phyloP scores from a whole-genome alignment of 2,329 filamentous ascomycete species.

The Aspergillus felis region DNA sequence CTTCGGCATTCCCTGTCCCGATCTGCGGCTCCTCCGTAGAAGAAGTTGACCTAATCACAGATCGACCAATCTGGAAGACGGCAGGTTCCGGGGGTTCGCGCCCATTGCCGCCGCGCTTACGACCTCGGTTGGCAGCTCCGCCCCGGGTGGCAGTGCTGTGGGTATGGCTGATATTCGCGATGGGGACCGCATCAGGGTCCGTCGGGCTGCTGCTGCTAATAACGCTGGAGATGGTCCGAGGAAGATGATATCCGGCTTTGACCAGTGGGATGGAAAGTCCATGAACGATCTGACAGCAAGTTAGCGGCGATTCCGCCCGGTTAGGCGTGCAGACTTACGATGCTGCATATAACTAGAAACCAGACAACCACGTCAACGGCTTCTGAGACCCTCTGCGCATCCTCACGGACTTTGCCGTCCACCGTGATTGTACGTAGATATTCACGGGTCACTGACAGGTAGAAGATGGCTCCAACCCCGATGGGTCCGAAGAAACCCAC shows the following conservation, averaged over 20 bases:
- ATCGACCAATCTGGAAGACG: constrained; percentile 25
- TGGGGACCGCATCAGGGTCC: constrained; percentile 27
- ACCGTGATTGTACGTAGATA: constrained; percentile 61
- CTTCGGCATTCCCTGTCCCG: constrained; percentile 21
- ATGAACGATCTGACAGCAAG: constrained; percentile 60
- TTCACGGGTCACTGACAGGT: constrained; percentile 75
- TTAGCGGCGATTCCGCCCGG: neutral
- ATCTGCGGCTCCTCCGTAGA: constrained; percentile 16
- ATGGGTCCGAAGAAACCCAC: constrained; percentile 93
- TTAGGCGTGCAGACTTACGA: constrained; percentile 51
- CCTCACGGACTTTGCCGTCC: constrained; percentile 58
- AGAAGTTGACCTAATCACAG: constrained; percentile 19
- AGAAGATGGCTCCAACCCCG: constrained; percentile 85
- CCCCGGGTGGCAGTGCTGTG: constrained; percentile 33
- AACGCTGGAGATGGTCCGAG: constrained; percentile 42
- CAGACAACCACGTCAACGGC: constrained; percentile 71
- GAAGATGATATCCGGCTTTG: constrained; percentile 46
- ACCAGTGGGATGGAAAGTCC: constrained; percentile 73
- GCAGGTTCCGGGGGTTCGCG: constrained; percentile 15
- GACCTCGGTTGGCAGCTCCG: constrained; percentile 14
- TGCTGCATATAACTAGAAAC: constrained; percentile 80
- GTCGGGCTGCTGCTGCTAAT: constrained; percentile 40
- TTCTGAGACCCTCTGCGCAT: constrained; percentile 64
- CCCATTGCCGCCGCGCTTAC: constrained; percentile 22
- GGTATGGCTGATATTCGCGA: constrained; percentile 23